These are phyloP conservation scores for Yamadazyma sp. DNA, from an alignment of 805 yeast species.

Conservation along the genomic window DNA sequence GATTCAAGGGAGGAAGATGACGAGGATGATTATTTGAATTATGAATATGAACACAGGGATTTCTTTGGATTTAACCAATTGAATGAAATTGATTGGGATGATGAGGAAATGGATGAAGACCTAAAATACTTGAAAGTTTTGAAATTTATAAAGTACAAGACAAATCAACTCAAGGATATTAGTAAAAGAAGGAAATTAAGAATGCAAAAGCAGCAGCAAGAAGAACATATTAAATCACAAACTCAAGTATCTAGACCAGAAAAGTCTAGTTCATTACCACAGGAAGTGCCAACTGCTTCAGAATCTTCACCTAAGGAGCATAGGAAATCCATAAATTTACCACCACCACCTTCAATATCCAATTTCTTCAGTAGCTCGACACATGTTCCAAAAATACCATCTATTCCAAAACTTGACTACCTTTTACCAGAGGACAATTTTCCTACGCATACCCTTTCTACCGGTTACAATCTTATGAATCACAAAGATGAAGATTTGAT, in stretches of 20 bases:
- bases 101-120: conserved; percentile 46
- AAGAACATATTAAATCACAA: too few relatives aligned
- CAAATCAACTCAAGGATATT: conserved; percentile 10
- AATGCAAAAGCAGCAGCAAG: neutral
- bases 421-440: conserved; percentile 19
- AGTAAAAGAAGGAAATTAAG: conserved; percentile 7
- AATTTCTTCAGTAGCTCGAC: conserved; percentile 7
- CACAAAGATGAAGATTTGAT: conserved; percentile 18
- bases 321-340: conserved; percentile 1
- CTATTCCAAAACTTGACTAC: conserved; percentile 19
- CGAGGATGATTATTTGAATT: conserved; percentile 22
- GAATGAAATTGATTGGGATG: conserved; percentile 44
- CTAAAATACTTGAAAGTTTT: conserved; percentile 40
- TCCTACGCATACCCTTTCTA: conserved; percentile 16
- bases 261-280: neutral
- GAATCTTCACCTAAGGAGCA: neutral
- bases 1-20: conserved; percentile 28
- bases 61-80: conserved; percentile 11
- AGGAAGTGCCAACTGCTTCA: neutral
- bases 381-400: conserved; percentile 12
- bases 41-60: conserved; percentile 11
- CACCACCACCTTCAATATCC: conserved; percentile 10
- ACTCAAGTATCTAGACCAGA: too few relatives aligned
- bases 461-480: conserved; percentile 1
- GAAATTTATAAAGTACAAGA: conserved; percentile 40